Percentiles rank a stretch among this genome's conserved stretches.
These are phyloP conservation scores for Hymenoscyphus repandus DNA, from an alignment of 2,329 filamentous ascomycete genomes.

Conservation along the genomic window DNA sequence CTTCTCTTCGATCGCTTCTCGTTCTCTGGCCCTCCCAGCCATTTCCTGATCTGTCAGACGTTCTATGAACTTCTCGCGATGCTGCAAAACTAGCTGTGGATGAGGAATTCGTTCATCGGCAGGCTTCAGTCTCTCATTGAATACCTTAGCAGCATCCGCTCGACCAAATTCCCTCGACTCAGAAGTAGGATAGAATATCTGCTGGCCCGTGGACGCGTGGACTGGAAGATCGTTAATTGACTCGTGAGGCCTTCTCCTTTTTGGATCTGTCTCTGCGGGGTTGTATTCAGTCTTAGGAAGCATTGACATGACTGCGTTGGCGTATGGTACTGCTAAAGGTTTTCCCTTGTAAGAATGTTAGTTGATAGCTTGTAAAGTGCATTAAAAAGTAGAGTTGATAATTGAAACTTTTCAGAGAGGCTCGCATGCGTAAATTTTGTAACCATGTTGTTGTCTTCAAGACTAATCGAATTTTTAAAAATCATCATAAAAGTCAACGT, in stretches of 20 bases:
- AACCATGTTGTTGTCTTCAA: conserved; percentile 97
- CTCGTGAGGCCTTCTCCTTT: conserved; percentile 48
- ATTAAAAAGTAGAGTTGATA: background rate
- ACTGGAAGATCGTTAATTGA: conserved; percentile 60
- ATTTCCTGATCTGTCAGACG: conserved; percentile 34
- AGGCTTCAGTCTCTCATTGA: conserved; percentile 54
- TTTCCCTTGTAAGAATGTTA: conserved; percentile 55
- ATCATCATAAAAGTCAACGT: conserved; percentile 52
- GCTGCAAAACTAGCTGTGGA: conserved; percentile 53
- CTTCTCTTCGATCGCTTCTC: conserved; percentile 37
- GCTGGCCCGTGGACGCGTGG: conserved; percentile 56
- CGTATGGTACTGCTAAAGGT: conserved; percentile 69
- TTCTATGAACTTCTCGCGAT: conserved; percentile 39
- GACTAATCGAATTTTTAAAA: conserved; percentile 93
- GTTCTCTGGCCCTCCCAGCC: conserved; percentile 25
- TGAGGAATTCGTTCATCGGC: conserved; percentile 58
- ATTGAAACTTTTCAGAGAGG: conserved; percentile 57
- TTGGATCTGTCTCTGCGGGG: conserved; percentile 45
- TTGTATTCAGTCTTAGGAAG: conserved; percentile 65
- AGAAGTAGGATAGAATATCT: conserved; percentile 59
- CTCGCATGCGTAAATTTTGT: conserved; percentile 69
- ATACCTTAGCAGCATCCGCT: conserved; percentile 60
- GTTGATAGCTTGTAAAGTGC: conserved; percentile 9
- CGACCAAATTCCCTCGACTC: conserved; percentile 61
- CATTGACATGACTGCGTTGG: conserved; percentile 72